Base-by-base conservation (phyloP, 306 rosid genomes). In the Rosa lucieae region DNA sequence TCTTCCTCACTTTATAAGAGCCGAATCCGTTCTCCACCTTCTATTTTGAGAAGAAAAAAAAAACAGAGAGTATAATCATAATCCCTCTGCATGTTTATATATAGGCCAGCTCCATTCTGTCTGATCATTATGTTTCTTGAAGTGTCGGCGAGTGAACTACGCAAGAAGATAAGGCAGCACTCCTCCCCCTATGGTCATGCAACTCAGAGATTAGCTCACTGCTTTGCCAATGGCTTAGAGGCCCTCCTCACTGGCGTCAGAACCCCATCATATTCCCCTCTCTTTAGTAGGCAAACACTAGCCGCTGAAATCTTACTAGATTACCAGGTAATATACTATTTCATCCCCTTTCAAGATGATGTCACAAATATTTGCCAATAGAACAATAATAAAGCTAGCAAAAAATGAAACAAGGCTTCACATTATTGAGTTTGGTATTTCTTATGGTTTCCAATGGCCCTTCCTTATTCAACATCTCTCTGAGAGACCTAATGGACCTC, bases 371-470 rank as follows among this genome's bases (percentile, higher is more conserved):
- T 32, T 74, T 67, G 85, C 87, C 7, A 84, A 79, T 72, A 51
- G 79, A 77, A 71, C 75, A 2, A 87, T 87, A n/a, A 21, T 74
- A 59, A 81, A 84, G 20, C 59, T 72, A 17, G 68, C 86, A 5
- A 70, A 63, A 69, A 37, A 79, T 18, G 82, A 76, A 20, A n/a
- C 58, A 11, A 69, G 72, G 21, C 23, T 87, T 53, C 90, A 84
- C 82, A 77, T 87, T 49, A 67, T 87, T 69, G 81, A 87, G 56
- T 87, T 87, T 65, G 90, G 88, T 20, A 77, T 84, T 74, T 70
- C 82, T 52, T 81, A 83, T 52, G 89, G 89, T 67, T 79, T 81
- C 67, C 87, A 86, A 81, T 86, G 87, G 90, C 90, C 90, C 11
- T 80, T 67, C 72, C 77, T 87, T 18, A 84, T 87, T 56, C 88